Evolutionary conservation across 2,329 filamentous ascomycete genomes (phyloP).

Genomic region (Microdochium paspali): DNA sequence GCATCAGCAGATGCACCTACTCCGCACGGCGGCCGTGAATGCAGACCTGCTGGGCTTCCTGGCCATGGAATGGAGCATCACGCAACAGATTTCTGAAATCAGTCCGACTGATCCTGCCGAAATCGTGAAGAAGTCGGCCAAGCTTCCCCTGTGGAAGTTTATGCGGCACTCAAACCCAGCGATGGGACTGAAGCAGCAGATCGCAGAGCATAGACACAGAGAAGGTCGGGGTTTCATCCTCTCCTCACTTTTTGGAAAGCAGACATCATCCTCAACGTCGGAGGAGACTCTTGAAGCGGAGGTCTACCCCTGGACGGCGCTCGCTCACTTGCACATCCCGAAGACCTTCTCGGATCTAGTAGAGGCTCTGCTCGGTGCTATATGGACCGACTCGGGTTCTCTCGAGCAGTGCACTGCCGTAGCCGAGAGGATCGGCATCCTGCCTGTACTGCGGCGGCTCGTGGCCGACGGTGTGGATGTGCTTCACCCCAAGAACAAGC

Average conservation of each 20-base stretch:
- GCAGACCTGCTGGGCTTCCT: constrained; percentile 71
- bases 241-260: constrained; percentile 35
- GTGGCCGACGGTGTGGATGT: constrained; percentile 49
- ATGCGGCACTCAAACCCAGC: constrained; percentile 48
- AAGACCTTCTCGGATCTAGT: constrained; percentile 83
- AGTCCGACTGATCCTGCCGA: constrained; percentile 15
- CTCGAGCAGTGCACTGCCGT: constrained; percentile 50
- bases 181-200: constrained; percentile 36
- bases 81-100: constrained; percentile 18
- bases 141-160: constrained; percentile 56
- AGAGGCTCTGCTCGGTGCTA: constrained; percentile 70
- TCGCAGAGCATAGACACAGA: constrained; percentile 33
- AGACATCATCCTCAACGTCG: background rate
- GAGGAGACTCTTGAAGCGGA: too few relatives aligned
- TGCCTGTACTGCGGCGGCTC: constrained; percentile 52
- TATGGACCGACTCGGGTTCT: constrained; percentile 72
- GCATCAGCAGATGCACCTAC: constrained; percentile 59
- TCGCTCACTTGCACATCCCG: constrained; percentile 54
- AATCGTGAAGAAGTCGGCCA: constrained; percentile 10
- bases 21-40: constrained; percentile 72
- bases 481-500: constrained; percentile 56
- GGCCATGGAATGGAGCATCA: constrained; percentile 47
- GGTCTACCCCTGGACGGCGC: constrained; percentile 76
- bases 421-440: constrained; percentile 53
- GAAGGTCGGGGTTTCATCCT: constrained; percentile 38